Percentiles rank a stretch among this genome's conserved stretches.
Conservation (phyloP, 2,329 filamentous ascomycete genomes). For the Pestalotiopsis fici region DNA sequence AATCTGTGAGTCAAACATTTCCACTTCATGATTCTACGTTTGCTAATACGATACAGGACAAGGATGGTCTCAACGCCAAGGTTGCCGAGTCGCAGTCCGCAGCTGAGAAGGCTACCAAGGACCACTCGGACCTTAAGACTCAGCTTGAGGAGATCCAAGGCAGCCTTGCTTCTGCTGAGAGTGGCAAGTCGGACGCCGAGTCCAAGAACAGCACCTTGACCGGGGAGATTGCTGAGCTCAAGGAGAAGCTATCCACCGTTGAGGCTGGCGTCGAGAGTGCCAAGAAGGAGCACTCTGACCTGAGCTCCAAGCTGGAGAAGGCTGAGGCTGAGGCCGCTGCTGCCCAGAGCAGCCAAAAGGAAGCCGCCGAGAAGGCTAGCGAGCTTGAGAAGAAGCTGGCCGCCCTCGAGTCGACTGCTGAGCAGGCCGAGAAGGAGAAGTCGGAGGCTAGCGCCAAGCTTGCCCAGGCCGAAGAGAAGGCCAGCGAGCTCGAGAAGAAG, state of each 20-base stretch:
- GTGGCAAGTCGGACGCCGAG: slow-evolving; percentile 11
- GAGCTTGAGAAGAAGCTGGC: slow-evolving; percentile 16
- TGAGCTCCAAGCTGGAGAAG: slow-evolving; percentile 7
- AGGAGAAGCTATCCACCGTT: slow-evolving; percentile 13
- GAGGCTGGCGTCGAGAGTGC: slow-evolving; percentile 12
- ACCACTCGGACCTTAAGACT: slow-evolving; percentile 1
- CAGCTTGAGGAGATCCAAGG: slow-evolving; percentile 5
- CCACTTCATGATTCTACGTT: neutral
- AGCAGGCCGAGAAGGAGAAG: slow-evolving; percentile 4
- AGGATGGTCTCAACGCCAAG: slow-evolving; percentile 23
- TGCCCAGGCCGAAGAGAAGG: slow-evolving; percentile 8
- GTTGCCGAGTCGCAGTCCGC: slow-evolving; percentile 16
- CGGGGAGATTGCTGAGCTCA: slow-evolving; percentile 15
- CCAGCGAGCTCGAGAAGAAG: slow-evolving; percentile 14
- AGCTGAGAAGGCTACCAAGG: slow-evolving; percentile 7
- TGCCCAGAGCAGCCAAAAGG: slow-evolving; percentile 10
- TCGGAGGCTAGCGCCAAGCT: neutral
- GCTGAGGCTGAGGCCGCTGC: slow-evolving; percentile 3
- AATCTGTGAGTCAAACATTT: slow-evolving; percentile 26
- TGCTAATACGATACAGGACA: slow-evolving; percentile 22
- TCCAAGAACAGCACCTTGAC: neutral
- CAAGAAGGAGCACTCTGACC: slow-evolving; percentile 7
- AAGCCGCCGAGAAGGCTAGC: slow-evolving; percentile 16
- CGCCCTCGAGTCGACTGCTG: slow-evolving; percentile 13
- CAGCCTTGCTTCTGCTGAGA: slow-evolving; percentile 15